phyloP scores from a whole-genome alignment of 345 rosid species.

The Schrenkiella parvula region DNA sequence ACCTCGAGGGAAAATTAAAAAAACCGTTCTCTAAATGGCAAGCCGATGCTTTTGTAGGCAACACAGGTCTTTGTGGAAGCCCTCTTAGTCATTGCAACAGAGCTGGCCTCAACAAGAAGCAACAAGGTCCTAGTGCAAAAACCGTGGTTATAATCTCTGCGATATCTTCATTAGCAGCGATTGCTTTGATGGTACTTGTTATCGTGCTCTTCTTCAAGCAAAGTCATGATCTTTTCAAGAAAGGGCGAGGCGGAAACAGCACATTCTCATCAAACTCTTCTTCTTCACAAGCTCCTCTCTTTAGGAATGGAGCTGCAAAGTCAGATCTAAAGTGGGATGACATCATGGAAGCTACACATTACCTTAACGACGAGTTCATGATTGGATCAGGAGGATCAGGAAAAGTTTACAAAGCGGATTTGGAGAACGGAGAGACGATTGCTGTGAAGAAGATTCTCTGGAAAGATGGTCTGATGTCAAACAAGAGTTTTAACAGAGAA shows the following conservation, averaged over 20 bases:
- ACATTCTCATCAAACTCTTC: conserved; percentile 49
- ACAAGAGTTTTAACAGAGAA: conserved; percentile 80
- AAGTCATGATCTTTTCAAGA: conserved; percentile 38
- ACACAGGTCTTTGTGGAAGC: conserved; percentile 65
- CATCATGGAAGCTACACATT: conserved; percentile 74
- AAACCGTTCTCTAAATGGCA: conserved; percentile 70
- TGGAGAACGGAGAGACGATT: conserved; percentile 50
- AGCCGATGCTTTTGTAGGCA: conserved; percentile 58
- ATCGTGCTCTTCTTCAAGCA: conserved; percentile 41
- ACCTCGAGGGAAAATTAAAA: conserved; percentile 58
- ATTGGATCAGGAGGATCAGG: conserved; percentile 96
- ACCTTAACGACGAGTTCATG: conserved; percentile 67
- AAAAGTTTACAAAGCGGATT: conserved; percentile 60
- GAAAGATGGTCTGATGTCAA: conserved; percentile 61
- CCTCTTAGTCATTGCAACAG: conserved; percentile 55
- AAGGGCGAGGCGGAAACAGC: conserved; percentile 37
- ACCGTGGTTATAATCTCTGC: conserved; percentile 56
- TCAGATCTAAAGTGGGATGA: conserved; percentile 74
- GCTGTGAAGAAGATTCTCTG: conserved; percentile 76
- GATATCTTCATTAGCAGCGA: conserved; percentile 48
- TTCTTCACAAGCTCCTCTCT: conserved; percentile 62
- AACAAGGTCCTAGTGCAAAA: conserved; percentile 37
- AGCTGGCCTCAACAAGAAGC: conserved; percentile 21
- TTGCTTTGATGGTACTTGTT: conserved; percentile 50
- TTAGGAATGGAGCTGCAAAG: conserved; percentile 50